These are phyloP conservation scores for Aspergillus vadensis DNA, from an alignment of 2,329 filamentous ascomycete species.

Conservation along the genomic window DNA sequence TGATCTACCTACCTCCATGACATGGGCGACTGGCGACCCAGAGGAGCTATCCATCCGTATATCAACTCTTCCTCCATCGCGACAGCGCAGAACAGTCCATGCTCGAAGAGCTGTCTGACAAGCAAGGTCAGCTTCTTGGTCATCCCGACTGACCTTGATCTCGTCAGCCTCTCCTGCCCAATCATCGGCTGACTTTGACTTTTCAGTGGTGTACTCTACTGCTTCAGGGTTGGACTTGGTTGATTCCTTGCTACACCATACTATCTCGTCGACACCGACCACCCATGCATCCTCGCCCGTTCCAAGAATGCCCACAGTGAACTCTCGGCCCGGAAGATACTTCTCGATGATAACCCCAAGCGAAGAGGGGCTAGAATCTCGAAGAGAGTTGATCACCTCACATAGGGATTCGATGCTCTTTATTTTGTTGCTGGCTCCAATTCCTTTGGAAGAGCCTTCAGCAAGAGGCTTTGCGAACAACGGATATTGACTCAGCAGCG, in stretches of 20 bases:
- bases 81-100: constrained; percentile 16
- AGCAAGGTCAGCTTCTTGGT: constrained; percentile 13
- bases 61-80: constrained; percentile 22
- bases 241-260: constrained; percentile 11
- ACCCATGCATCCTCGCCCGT: constrained; percentile 21
- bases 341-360: constrained; percentile 24
- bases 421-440: constrained; percentile 19
- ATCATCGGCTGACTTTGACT: constrained; percentile 11
- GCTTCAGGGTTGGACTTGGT: background rate
- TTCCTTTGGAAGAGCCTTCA: constrained; percentile 24
- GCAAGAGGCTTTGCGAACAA: constrained; percentile 24
- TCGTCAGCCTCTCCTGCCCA: constrained; percentile 4
- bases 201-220: constrained; percentile 11
- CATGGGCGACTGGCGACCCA: constrained; percentile 5
- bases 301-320: constrained; percentile 27
- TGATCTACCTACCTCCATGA: constrained; percentile 16
- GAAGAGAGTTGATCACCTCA: constrained; percentile 16
- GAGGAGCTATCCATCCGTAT: constrained; percentile 13
- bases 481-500: constrained; percentile 16
- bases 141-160: constrained; percentile 5
- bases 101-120: constrained; percentile 16
- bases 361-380: constrained; percentile 11
- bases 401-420: constrained; percentile 11
- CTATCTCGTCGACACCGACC: constrained; percentile 19
- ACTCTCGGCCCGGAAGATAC: constrained; percentile 26